Evolutionary conservation across 208 protist genomes (phyloP).

Genomic region (Leishmania major): DNA sequence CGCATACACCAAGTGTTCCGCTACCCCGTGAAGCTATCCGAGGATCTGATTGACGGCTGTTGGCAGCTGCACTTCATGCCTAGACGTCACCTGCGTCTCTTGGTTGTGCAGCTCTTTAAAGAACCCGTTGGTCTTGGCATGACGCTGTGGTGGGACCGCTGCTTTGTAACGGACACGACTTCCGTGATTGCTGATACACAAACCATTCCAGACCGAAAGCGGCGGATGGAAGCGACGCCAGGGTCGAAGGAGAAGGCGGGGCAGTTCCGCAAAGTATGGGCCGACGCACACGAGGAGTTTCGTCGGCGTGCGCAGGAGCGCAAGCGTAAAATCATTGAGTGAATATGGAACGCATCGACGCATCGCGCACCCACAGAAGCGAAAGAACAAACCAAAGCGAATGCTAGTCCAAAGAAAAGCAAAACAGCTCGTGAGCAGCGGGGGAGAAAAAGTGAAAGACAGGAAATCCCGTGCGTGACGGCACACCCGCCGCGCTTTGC

Average conservation of each 20-base stretch:
- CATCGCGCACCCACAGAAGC: background rate
- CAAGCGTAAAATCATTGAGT: background rate
- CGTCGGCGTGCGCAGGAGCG: constrained; percentile 48
- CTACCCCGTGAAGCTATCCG: constrained; percentile 65
- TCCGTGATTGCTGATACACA: constrained; percentile 54
- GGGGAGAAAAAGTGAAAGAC: too few relatives aligned
- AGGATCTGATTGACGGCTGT: constrained; percentile 70
- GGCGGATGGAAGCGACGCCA: constrained; percentile 15
- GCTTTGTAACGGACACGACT: constrained; percentile 53
- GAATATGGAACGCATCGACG: background rate
- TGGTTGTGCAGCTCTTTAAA: constrained; percentile 77
- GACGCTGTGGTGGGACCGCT: constrained; percentile 80
- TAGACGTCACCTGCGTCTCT: constrained; percentile 40
- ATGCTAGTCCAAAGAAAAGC: background rate
- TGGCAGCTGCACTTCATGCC: constrained; percentile 76
- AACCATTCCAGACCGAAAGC: constrained; percentile 44
- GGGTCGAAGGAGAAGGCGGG: constrained; percentile 10
- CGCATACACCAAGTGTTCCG: constrained; percentile 37
- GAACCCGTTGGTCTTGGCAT: constrained; percentile 57
- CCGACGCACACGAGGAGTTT: constrained; percentile 72
- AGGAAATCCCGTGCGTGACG: background rate
- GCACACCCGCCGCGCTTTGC: background rate
- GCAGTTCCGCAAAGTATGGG: constrained; percentile 66
- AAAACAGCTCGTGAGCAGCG: background rate
- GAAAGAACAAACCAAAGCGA: too few relatives aligned